Conservation (phyloP, 208 protist genomes). For the Naegleria lovaniensis region DNA sequence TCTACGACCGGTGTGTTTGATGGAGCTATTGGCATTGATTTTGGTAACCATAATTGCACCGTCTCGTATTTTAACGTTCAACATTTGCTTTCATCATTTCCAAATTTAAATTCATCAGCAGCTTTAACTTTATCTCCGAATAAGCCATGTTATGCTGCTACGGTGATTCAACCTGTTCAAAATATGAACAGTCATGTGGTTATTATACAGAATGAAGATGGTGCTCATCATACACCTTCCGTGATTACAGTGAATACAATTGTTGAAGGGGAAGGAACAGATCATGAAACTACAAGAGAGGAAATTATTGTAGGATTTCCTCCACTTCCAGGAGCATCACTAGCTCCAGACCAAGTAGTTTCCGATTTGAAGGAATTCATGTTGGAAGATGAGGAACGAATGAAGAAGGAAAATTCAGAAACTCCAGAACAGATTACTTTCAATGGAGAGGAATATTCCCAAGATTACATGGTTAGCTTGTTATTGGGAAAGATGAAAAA, state of each 20-base stretch:
- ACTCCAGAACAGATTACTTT: background rate
- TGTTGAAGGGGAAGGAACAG: background rate
- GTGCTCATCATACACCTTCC: slow-evolving; percentile 1
- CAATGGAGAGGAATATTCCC: slow-evolving; percentile 26
- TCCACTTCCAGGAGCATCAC: background rate
- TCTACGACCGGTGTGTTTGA: background rate
- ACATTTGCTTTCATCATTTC: background rate
- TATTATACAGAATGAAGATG: slow-evolving; percentile 24
- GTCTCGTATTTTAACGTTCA: background rate
- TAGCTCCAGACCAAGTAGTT: background rate
- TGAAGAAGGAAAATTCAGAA: background rate
- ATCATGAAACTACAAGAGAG: background rate
- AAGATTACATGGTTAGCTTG: slow-evolving; percentile 84
- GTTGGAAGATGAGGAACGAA: background rate
- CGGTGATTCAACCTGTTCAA: background rate
- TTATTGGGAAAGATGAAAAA: slow-evolving; percentile 89
- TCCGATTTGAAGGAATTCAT: slow-evolving; percentile 2
- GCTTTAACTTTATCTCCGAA: background rate
- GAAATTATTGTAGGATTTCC: slow-evolving; percentile 1
- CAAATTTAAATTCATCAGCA: background rate
- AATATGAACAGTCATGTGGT: background rate
- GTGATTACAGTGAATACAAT: background rate
- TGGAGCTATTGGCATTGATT: slow-evolving; percentile 9
- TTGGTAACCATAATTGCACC: slow-evolving; percentile 10
- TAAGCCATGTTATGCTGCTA: background rate